Conservation (phyloP, 2,329 filamentous ascomycete genomes). For the Fusarium sp. region DNA sequence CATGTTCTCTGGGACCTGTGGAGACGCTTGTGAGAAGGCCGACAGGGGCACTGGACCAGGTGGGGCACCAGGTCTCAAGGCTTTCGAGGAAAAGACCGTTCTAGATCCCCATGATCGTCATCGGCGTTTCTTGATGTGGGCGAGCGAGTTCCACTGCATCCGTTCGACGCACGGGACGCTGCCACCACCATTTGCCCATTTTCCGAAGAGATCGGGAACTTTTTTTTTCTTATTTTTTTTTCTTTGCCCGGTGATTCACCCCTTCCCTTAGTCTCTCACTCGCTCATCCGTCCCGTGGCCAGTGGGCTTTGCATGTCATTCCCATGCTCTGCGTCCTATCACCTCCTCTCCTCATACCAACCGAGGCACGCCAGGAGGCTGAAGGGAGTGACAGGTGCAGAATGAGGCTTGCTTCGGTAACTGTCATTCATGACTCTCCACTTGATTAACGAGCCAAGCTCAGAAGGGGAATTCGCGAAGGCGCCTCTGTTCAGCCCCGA, state of each 20-base stretch:
- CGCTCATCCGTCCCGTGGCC: background rate
- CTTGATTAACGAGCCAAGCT: constrained; percentile 3
- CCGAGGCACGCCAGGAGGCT: constrained; percentile 9
- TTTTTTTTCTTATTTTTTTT: constrained; percentile 7
- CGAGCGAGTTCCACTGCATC: constrained; percentile 36
- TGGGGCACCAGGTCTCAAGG: constrained; percentile 20
- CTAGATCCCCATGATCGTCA: constrained; percentile 42
- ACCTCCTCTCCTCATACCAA: constrained; percentile 3
- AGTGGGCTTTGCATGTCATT: constrained; percentile 8
- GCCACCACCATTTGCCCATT: constrained; percentile 21
- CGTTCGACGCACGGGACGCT: constrained; percentile 28
- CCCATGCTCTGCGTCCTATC: constrained; percentile 1
- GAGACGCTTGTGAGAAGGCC: constrained; percentile 11
- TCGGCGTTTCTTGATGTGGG: constrained; percentile 38
- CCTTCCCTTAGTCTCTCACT: background rate
- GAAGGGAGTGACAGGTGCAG: constrained; percentile 1
- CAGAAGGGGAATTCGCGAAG: constrained; percentile 26
- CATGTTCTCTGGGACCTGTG: constrained; percentile 24
- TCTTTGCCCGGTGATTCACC: background rate
- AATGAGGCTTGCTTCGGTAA: constrained; percentile 22
- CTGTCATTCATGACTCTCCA: constrained; percentile 17
- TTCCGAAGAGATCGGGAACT: constrained; percentile 33
- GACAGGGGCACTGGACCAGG: constrained; percentile 26
- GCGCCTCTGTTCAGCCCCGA: background rate
- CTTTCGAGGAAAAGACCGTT: constrained; percentile 36